Evolutionary conservation across 192 early-diverging fungal genomes (phyloP).

Genomic region (Thamnidium elegans): DNA sequence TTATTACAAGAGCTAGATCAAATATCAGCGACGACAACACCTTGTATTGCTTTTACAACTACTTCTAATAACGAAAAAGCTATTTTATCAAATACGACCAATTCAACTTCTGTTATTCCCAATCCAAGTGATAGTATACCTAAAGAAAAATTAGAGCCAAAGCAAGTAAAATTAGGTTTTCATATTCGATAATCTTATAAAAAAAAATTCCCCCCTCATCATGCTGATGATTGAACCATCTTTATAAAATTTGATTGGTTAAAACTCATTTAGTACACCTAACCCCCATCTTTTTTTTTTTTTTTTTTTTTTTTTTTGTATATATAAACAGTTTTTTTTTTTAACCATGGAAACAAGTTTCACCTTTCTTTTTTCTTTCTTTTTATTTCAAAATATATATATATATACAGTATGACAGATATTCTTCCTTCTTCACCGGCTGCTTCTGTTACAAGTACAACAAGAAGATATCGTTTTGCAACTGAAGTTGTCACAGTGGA

Average conservation of each 20-base stretch:
- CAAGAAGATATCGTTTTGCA: conserved; percentile 62
- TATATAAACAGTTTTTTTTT: neutral
- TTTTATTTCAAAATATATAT: neutral
- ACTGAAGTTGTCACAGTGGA: conserved; percentile 78
- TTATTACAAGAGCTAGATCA: conserved; percentile 43
- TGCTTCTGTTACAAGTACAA: conserved; percentile 27
- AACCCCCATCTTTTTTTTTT: neutral
- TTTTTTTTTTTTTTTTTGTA: conserved; percentile 1
- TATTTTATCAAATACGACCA: neutral
- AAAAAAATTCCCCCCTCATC: neutral
- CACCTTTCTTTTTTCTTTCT: conserved; percentile 10
- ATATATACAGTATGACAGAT: neutral
- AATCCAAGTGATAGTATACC: conserved; percentile 4
- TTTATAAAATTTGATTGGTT: conserved; percentile 4
- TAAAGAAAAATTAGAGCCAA: conserved; percentile 15
- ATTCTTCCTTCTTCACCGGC: conserved; percentile 2
- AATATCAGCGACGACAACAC: conserved; percentile 1
- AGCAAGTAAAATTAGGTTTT: conserved; percentile 16
- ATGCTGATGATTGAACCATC: conserved; percentile 8
- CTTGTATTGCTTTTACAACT: neutral
- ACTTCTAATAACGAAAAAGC: neutral
- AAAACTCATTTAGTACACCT: neutral
- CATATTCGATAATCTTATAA: too few relatives aligned
- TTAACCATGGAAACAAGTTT: neutral
- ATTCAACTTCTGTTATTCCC: neutral